Evolutionary conservation across 169 alveolate species (phyloP).

Genomic region (Babesia sp.): DNA sequence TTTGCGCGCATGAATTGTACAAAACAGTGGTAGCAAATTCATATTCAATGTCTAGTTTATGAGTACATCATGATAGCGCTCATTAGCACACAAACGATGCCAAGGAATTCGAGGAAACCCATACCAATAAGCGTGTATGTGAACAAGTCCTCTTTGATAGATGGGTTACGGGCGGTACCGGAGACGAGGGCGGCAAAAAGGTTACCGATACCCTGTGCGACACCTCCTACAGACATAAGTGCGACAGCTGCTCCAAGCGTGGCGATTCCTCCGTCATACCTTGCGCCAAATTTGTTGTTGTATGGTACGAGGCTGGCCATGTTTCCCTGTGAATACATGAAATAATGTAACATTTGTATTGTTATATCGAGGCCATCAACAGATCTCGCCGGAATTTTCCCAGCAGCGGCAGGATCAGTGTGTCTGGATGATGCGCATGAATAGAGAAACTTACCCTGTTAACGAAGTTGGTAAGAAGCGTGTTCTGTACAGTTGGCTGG

Average conservation of each 20-base stretch:
- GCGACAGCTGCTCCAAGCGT: slow-evolving; percentile 82
- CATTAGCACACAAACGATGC: slow-evolving; percentile 86
- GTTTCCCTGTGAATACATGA: slow-evolving; percentile 30
- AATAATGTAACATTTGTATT: too few species aligned
- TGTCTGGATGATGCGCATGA: not conserved
- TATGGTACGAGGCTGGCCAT: slow-evolving; percentile 59
- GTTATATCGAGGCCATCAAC: too few species aligned
- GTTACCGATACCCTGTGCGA: slow-evolving; percentile 90
- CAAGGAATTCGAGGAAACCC: slow-evolving; percentile 89
- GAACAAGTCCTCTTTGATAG: slow-evolving; percentile 85
- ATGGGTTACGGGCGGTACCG: slow-evolving; percentile 89
- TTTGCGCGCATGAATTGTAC: too few species aligned
- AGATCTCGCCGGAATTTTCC: too few species aligned
- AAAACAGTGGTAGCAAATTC: not conserved
- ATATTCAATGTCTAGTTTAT: slow-evolving; percentile 37
- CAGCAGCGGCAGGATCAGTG: not conserved
- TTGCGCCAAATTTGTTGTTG: slow-evolving; percentile 71
- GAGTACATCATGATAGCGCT: slow-evolving; percentile 85
- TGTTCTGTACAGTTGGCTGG: slow-evolving; percentile 27
- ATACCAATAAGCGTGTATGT: slow-evolving; percentile 88
- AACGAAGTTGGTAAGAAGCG: slow-evolving; percentile 38
- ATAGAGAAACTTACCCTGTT: slow-evolving; percentile 24
- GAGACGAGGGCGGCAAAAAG: slow-evolving; percentile 87
- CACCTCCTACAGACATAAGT: slow-evolving; percentile 83
- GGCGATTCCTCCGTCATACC: slow-evolving; percentile 82